A percentile compares a stretch with the other conserved stretches of the same genome.
Evolutionary conservation across 2,329 filamentous ascomycete species (phyloP).

Genomic region (Ceratocystis cacaofunesta): DNA sequence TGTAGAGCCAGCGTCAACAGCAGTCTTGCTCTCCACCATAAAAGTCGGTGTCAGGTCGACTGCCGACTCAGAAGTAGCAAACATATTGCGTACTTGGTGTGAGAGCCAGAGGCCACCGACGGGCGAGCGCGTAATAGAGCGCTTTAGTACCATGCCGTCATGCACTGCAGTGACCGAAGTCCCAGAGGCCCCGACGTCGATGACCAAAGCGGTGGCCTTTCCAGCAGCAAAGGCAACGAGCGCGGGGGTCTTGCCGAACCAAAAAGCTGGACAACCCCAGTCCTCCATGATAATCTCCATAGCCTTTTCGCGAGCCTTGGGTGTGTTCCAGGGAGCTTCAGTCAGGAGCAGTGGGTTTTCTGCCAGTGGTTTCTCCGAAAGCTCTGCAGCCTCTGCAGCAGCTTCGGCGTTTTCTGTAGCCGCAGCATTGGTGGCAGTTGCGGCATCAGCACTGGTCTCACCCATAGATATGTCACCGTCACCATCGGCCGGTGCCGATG

Average conservation of each 20-base stretch:
- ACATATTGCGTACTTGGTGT: constrained; percentile 69
- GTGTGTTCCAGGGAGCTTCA: constrained; percentile 81
- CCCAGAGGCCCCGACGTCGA: constrained; percentile 81
- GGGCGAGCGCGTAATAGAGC: constrained; percentile 72
- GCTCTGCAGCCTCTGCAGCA: constrained; percentile 21
- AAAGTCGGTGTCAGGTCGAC: constrained; percentile 71
- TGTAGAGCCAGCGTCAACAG: constrained; percentile 73
- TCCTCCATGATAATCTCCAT: constrained; percentile 96
- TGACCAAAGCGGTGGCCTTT: constrained; percentile 80
- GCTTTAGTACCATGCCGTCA: constrained; percentile 86
- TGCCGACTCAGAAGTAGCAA: constrained; percentile 45
- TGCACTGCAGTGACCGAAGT: constrained; percentile 83
- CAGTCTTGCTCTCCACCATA: constrained; percentile 71
- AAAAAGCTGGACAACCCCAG: constrained; percentile 92
- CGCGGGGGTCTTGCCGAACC: constrained; percentile 76
- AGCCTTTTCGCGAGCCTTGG: constrained; percentile 79
- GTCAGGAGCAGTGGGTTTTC: constrained; percentile 90
- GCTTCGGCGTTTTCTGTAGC: constrained; percentile 19
- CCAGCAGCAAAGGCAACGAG: constrained; percentile 83
- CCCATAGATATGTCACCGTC: constrained; percentile 48
- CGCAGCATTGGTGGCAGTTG: constrained; percentile 9
- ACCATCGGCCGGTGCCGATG: constrained; percentile 33
- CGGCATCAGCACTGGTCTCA: constrained; percentile 20
- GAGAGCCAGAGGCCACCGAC: constrained; percentile 84
- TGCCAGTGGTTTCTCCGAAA: constrained; percentile 61